Evolutionary conservation across 2,329 filamentous ascomycete genomes (phyloP).

Genomic region (Phoma herbarum): DNA sequence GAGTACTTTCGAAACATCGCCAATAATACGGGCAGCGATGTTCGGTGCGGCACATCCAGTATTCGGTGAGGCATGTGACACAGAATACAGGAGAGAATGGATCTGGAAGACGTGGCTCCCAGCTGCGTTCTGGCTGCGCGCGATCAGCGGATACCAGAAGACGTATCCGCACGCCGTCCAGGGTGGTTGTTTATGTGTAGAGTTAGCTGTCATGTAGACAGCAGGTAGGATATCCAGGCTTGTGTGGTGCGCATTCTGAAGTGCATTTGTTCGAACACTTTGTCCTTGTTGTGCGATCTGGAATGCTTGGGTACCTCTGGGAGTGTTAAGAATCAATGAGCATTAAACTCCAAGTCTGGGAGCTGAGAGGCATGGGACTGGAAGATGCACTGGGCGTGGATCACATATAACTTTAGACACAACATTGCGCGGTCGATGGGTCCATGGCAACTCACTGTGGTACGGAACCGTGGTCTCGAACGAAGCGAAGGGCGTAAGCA

Average conservation of each 20-base stretch:
- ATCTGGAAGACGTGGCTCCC: not conserved
- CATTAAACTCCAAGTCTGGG: too few species aligned
- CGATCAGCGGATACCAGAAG: slow-evolving; percentile 44
- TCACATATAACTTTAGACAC: too few species aligned
- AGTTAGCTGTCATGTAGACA: slow-evolving; percentile 13
- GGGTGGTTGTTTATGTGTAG: slow-evolving; percentile 26
- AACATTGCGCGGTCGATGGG: not conserved
- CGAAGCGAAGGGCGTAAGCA: not conserved
- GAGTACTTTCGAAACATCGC: too few species aligned
- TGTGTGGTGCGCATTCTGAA: slow-evolving; percentile 25
- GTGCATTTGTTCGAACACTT: too few species aligned
- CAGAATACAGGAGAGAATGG: not conserved
- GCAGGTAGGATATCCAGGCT: slow-evolving; percentile 13
- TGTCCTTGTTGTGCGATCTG: too few species aligned
- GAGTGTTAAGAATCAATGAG: too few species aligned
- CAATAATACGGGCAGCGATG: not conserved
- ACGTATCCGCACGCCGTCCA: slow-evolving; percentile 53
- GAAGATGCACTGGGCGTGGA: too few species aligned
- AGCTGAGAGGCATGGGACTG: too few species aligned
- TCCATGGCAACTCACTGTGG: not conserved
- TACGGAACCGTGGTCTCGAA: not conserved
- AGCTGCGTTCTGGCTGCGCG: slow-evolving; percentile 45
- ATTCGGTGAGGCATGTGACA: too few species aligned
- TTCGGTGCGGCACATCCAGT: slow-evolving; percentile 5
- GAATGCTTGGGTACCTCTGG: too few species aligned